phyloP scores from a whole-genome alignment of 2,329 filamentous ascomycete genomes.

The Colletotrichum sp. region DNA sequence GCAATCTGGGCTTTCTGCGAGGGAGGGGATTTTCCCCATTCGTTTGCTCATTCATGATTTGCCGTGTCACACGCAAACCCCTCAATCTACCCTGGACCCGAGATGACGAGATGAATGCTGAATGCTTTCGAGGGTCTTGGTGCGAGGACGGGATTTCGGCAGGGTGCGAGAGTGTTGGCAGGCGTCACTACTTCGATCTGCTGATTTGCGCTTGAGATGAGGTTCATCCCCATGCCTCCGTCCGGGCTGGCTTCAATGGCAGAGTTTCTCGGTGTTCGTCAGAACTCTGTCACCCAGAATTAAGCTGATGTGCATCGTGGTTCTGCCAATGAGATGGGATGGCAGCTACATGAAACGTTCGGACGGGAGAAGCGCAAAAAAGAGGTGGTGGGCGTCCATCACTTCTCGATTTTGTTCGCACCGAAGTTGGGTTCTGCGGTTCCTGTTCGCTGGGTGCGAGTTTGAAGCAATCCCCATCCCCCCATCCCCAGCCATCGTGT shows the following conservation, averaged over 20 bases:
- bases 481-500: slow-evolving; percentile 7
- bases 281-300: neutral
- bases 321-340: neutral
- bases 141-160: neutral
- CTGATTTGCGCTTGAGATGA: too few relatives aligned
- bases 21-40: neutral
- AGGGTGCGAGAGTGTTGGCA: neutral
- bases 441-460: neutral
- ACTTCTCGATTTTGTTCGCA: neutral
- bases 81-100: neutral
- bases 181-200: neutral
- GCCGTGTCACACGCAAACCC: neutral
- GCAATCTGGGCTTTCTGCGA: neutral
- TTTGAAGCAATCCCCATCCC: slow-evolving; percentile 17
- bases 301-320: neutral
- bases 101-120: slow-evolving; percentile 7
- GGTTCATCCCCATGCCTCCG: too few relatives aligned
- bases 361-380: neutral
- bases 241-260: neutral
- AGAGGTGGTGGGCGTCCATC: neutral
- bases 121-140: neutral
- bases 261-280: neutral
- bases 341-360: neutral
- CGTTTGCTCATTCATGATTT: neutral
- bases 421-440: neutral